Evolutionary conservation across 768 basidiomycete species (phyloP).

Genomic region (Lactarius trivialis): DNA sequence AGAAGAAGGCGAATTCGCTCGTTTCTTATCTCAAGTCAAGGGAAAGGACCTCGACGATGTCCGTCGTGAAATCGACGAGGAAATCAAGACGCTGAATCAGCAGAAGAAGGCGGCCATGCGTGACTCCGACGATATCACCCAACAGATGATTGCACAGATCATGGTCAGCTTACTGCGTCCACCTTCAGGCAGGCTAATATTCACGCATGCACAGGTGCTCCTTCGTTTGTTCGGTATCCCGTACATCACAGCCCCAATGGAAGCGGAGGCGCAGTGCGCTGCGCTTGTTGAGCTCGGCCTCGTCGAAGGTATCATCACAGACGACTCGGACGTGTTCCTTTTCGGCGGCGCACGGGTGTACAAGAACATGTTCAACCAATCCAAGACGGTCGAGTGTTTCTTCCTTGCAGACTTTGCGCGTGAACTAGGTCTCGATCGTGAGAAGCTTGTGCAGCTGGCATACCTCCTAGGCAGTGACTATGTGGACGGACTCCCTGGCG

Average conservation of each 20-base stretch:
- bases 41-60: constrained; percentile 78
- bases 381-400: constrained; percentile 98
- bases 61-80: constrained; percentile 84
- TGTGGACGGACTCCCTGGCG: constrained; percentile 83
- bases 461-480: constrained; percentile 97
- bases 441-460: constrained; percentile 81
- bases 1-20: constrained; percentile 87
- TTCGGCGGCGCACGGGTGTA: constrained; percentile 94
- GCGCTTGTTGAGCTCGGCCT: constrained; percentile 77
- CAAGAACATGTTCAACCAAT: constrained; percentile 99
- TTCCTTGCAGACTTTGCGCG: constrained; percentile 73
- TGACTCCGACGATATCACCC: constrained; percentile 91
- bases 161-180: constrained; percentile 35
- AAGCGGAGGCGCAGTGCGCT: constrained; percentile 98
- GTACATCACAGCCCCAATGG: constrained; percentile 98
- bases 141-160: constrained; percentile 88
- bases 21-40: constrained; percentile 86
- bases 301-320: constrained; percentile 97
- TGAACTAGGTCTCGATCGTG: constrained; percentile 82
- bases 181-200: neutral
- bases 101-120: constrained; percentile 86
- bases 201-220: constrained; percentile 53
- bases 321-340: constrained; percentile 98
- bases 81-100: constrained; percentile 73
- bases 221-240: constrained; percentile 93